Evolutionary conservation across 2,329 filamentous ascomycete species (phyloP), one percentile per base, ranked within the genome.

Genomic region (Pseudogymnoascus sp.): DNA sequence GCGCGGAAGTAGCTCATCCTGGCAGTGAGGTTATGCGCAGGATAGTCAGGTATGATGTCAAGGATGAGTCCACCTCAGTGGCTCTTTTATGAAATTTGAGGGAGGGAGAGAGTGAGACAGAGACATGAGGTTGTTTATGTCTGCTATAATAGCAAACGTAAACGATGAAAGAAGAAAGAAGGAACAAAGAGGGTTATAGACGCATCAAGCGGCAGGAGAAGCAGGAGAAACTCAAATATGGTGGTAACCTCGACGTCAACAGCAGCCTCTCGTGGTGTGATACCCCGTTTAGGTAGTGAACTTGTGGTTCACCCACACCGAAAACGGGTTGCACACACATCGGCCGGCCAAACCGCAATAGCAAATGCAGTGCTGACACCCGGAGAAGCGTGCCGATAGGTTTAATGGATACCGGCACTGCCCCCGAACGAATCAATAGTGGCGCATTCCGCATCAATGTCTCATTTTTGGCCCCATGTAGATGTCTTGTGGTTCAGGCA

Each of bases 221-320:
- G 37, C 34, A 38, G 59, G 40, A 12, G 59, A 60, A 60, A 60
- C 18, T 12, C n/a, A 56, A 25, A 18, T 56, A 34, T 56, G 25
- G 50, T 18, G 16, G 25, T 56, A 10, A 34, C 0, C 10, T 56
- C 25, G 50, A 56, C 25, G 50, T 56, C 50, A 56, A 14, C 34
- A 11, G 50, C 8, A 34, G 50, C n/a, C 50, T 11, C 14, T 12
- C 10, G 50, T 56, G 50, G 50, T 34, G 50, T 56, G 21, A 23
- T 23, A 23, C 21, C 50, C 50, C 50, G 28, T 12, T 56, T 56
- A 56, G 50, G 50, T 10, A 12, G 50, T 31, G 25, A 56, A 56
- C 28, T 56, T 28, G 50, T 56, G 50, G 50, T 34, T 56, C 50
- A 56, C 50, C 50, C 50, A 53, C 50, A 56, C 50, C 28, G 50